These are phyloP conservation scores for Ophiorrhiza pumila DNA, from an alignment of 257 asterid genomes.

Conservation along the genomic window DNA sequence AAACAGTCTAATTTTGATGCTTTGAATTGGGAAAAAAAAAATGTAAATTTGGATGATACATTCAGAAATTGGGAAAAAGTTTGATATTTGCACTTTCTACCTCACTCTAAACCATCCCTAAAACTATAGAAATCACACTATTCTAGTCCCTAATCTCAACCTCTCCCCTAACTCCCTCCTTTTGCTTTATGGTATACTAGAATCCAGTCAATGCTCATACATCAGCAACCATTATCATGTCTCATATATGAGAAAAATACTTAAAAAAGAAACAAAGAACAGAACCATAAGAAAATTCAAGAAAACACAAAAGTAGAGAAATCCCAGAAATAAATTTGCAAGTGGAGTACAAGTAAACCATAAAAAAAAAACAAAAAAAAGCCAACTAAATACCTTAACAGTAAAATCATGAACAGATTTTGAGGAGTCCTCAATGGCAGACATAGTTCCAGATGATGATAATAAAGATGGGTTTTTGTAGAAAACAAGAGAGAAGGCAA, in stretches of 20 bases:
- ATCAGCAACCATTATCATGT: not conserved
- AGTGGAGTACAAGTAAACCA: not conserved
- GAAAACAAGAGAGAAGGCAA: constrained; percentile 33
- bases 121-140: not conserved
- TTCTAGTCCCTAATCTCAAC: not conserved
- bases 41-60: not conserved
- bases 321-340: not conserved
- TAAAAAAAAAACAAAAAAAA: not conserved
- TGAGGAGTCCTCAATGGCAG: constrained; percentile 24
- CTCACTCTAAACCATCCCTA: not conserved
- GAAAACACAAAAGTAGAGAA: not conserved
- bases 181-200: not conserved
- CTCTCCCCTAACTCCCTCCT: not conserved
- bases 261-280: not conserved
- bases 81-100: not conserved
- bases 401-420: constrained; percentile 55
- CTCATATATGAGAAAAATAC: not conserved
- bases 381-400: constrained; percentile 43
- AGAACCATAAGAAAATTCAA: not conserved
- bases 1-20: not conserved
- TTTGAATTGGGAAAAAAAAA: not conserved
- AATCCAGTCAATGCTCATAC: not conserved
- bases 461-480: constrained; percentile 25
- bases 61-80: not conserved
- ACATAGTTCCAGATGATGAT: constrained; percentile 23